A percentile compares a stretch with the other conserved stretches of the same genome.
Conservation (phyloP, 768 basidiomycete species). For the Tephrocybe sp. region DNA sequence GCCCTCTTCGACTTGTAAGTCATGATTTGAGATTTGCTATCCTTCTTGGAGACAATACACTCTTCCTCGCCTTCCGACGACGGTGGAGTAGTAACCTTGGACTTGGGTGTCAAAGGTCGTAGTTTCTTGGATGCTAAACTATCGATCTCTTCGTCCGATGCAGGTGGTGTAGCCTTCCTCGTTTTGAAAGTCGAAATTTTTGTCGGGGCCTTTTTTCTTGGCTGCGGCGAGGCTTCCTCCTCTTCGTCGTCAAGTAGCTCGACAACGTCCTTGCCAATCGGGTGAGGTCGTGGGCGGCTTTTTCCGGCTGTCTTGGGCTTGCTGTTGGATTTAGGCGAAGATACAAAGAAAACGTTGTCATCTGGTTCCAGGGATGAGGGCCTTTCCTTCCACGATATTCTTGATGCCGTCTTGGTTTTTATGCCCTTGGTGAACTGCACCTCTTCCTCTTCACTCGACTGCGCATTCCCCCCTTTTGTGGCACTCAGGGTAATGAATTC, state of each 20-base stretch:
- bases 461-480: slow-evolving; percentile 1
- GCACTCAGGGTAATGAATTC: slow-evolving; percentile 1
- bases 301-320: slow-evolving; percentile 15
- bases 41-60: too few species aligned
- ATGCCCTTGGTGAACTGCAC: too few species aligned
- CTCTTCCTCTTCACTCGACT: slow-evolving; percentile 7
- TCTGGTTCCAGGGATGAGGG: slow-evolving; percentile 11
- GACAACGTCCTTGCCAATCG: slow-evolving; percentile 5
- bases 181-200: slow-evolving; percentile 1
- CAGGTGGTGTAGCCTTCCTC: not conserved
- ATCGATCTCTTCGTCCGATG: slow-evolving; percentile 8
- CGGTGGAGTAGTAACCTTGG: not conserved
- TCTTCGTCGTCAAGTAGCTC: slow-evolving; percentile 13
- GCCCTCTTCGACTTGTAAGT: too few species aligned
- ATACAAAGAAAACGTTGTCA: slow-evolving; percentile 9
- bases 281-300: slow-evolving; percentile 10
- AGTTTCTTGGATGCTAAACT: not conserved
- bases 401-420: too few species aligned
- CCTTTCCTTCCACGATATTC: slow-evolving; percentile 14
- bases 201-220: not conserved
- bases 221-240: slow-evolving; percentile 3
- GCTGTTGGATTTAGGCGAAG: slow-evolving; percentile 15
- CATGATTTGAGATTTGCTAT: too few species aligned
- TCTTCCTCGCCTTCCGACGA: not conserved
- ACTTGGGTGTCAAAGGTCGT: not conserved